phyloP scores from a whole-genome alignment of 306 rosid species.

The Lathyrus oleraceus region DNA sequence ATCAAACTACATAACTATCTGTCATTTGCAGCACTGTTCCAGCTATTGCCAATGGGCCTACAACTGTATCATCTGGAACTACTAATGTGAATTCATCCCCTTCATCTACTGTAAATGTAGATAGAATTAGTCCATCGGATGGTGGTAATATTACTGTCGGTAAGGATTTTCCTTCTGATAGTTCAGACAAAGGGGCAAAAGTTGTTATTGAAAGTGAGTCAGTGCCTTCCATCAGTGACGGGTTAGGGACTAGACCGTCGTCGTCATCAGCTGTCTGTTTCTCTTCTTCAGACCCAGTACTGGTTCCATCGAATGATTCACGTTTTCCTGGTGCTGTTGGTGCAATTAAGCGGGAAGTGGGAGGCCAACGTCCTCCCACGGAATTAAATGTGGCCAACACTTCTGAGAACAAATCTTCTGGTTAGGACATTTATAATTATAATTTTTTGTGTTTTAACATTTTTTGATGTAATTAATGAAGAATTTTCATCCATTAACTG shows the following conservation, averaged over 20 bases:
- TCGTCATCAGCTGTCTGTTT: constrained; percentile 56
- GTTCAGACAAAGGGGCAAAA: constrained; percentile 44
- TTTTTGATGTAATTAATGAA: constrained; percentile 30
- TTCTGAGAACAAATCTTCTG: constrained; percentile 50
- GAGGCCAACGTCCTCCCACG: constrained; percentile 48
- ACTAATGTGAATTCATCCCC: constrained; percentile 43
- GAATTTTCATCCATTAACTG: constrained; percentile 8
- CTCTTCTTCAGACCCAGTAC: constrained; percentile 66
- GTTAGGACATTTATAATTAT: constrained; percentile 43
- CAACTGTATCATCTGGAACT: constrained; percentile 52
- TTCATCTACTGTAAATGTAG: constrained; percentile 47
- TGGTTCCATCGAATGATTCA: constrained; percentile 63
- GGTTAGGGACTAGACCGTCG: constrained; percentile 40
- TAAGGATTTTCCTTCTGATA: constrained; percentile 42
- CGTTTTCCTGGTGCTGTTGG: constrained; percentile 62
- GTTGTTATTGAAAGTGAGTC: constrained; percentile 47
- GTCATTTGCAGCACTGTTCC: constrained; percentile 63
- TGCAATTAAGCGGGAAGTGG: constrained; percentile 67
- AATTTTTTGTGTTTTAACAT: constrained; percentile 20
- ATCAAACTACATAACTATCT: constrained; percentile 31
- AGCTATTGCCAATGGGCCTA: constrained; percentile 53
- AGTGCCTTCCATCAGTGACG: constrained; percentile 43
- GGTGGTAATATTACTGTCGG: constrained; percentile 44
- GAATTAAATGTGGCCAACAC: constrained; percentile 49
- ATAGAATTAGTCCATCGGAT: constrained; percentile 43